Conservation (phyloP, 441 rosid genomes). For the Pelargonium exstipulatum region DNA sequence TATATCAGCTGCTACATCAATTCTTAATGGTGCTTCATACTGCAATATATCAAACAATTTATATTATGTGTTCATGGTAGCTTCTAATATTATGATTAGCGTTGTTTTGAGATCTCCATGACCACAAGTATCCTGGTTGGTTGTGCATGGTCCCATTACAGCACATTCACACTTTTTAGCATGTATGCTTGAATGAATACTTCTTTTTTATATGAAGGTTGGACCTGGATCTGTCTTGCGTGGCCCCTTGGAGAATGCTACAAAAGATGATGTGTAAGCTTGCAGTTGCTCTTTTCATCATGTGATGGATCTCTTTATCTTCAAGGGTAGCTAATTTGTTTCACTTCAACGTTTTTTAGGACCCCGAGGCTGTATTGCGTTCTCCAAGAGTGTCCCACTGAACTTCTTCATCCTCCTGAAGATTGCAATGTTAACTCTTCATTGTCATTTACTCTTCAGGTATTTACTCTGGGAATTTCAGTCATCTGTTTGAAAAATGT, state of each 20-base stretch:
- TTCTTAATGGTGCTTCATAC: neutral
- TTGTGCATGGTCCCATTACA: neutral
- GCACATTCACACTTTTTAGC: conserved; percentile 1
- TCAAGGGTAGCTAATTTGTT: conserved; percentile 13
- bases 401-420: conserved; percentile 91
- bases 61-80: neutral
- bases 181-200: neutral
- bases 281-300: conserved; percentile 18
- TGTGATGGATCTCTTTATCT: conserved; percentile 8
- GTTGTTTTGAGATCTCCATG: neutral
- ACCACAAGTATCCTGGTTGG: neutral
- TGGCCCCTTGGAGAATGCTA: conserved; percentile 83
- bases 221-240: conserved; percentile 88
- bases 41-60: neutral
- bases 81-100: neutral
- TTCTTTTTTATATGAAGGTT: conserved; percentile 48
- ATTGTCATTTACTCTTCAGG: conserved; percentile 96
- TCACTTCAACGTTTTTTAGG: conserved; percentile 35
- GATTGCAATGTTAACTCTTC: conserved; percentile 99
- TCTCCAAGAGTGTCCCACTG: conserved; percentile 72
- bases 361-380: conserved; percentile 85
- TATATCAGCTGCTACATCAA: neutral
- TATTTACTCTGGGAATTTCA: conserved; percentile 30
- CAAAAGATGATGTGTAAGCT: conserved; percentile 82
- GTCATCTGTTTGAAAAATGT: conserved; percentile 21